A percentile compares a stretch with the other conserved stretches of the same genome.
Conservation (phyloP, 345 rosid species). For the Turritis glabra region DNA sequence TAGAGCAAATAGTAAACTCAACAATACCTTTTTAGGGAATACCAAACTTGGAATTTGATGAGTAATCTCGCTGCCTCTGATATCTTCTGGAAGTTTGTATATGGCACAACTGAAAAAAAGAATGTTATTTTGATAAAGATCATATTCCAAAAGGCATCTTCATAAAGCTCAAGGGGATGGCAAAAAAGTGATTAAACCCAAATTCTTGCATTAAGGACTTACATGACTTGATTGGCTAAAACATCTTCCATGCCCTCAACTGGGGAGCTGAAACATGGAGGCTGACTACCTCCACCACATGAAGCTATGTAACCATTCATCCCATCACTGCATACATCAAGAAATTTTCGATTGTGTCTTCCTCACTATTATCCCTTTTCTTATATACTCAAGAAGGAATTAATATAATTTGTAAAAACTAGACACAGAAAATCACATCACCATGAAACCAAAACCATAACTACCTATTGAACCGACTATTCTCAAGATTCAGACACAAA, state of each 20-base stretch:
- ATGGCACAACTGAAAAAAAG: slow-evolving; percentile 65
- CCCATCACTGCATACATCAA: slow-evolving; percentile 76
- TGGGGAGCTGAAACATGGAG: slow-evolving; percentile 79
- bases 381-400: background rate
- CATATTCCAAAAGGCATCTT: background rate
- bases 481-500: slow-evolving; percentile 44
- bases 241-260: slow-evolving; percentile 82
- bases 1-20: background rate
- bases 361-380: background rate
- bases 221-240: slow-evolving; percentile 83
- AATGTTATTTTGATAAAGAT: background rate
- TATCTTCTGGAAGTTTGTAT: slow-evolving; percentile 76
- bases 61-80: slow-evolving; percentile 60
- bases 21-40: slow-evolving; percentile 71
- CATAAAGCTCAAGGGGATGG: background rate
- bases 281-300: slow-evolving; percentile 76
- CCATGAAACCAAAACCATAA: background rate
- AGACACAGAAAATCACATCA: slow-evolving; percentile 1
- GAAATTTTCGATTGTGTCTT: background rate
- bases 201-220: slow-evolving; percentile 41
- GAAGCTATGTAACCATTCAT: slow-evolving; percentile 92
- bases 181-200: background rate
- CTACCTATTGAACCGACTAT: background rate
- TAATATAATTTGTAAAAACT: background rate
- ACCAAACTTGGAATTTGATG: slow-evolving; percentile 61